These are phyloP conservation scores for Kodamaea kaohsiungensis DNA, from an alignment of 805 yeast genomes.

Conservation along the genomic window DNA sequence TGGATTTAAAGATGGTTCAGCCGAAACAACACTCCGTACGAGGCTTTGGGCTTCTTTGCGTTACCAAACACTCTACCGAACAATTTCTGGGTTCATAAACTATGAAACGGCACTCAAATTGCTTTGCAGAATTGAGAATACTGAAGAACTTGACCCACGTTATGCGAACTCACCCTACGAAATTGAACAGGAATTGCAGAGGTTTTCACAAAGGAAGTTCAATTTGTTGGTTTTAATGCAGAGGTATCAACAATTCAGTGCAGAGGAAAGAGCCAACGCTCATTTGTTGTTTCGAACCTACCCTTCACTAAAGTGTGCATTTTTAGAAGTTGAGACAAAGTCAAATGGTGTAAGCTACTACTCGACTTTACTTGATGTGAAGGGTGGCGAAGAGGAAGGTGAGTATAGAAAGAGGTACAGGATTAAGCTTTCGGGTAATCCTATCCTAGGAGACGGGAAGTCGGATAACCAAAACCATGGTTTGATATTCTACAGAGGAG, in stretches of 20 bases:
- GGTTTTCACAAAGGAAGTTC: conserved; percentile 68
- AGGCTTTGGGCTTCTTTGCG: conserved; percentile 86
- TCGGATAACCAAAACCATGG: conserved; percentile 94
- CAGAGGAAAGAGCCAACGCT: conserved; percentile 67
- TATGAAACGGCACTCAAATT: conserved; percentile 72
- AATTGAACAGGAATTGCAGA: conserved; percentile 13
- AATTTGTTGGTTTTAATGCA: conserved; percentile 86
- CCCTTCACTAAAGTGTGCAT: conserved; percentile 63
- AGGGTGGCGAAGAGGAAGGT: conserved; percentile 40
- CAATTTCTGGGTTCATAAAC: conserved; percentile 82
- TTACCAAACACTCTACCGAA: conserved; percentile 80
- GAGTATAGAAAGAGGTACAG: conserved; percentile 45
- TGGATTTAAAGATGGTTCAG: conserved; percentile 69
- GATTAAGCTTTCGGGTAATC: conserved; percentile 86
- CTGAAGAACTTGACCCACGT: conserved; percentile 24
- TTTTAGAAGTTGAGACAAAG: conserved; percentile 49
- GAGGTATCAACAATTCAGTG: conserved; percentile 63
- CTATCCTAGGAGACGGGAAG: conserved; percentile 94
- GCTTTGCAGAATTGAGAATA: conserved; percentile 66
- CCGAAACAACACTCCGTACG: conserved; percentile 66
- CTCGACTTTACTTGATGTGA: conserved; percentile 55
- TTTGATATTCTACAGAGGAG: conserved; percentile 86
- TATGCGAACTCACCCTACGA: conserved; percentile 1
- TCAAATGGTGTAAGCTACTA: conserved; percentile 50
- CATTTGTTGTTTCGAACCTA: conserved; percentile 67